phyloP scores from a whole-genome alignment of 176 grass and related monocot genomes.

The Raddia distichophylla region DNA sequence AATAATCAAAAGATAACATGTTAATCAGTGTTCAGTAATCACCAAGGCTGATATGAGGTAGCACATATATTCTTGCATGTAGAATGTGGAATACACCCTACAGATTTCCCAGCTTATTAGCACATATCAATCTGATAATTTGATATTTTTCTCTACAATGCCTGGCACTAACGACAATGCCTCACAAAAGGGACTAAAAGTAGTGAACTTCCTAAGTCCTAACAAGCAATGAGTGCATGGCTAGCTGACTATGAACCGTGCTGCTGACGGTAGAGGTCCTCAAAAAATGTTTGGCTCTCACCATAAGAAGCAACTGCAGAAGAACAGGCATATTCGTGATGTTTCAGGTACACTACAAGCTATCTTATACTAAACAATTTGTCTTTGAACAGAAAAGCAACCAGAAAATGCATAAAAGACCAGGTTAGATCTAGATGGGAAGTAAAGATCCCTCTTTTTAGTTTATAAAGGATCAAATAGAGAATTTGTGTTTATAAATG shows the following conservation, averaged over 20 bases:
- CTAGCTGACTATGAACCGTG: neutral
- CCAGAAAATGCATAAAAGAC: neutral
- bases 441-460: slow-evolving; percentile 18
- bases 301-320: slow-evolving; percentile 9
- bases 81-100: neutral
- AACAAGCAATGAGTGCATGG: neutral
- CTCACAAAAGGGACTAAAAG: neutral
- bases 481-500: neutral
- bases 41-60: neutral
- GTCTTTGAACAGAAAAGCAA: slow-evolving; percentile 1
- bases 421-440: neutral
- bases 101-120: neutral
- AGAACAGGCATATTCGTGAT: neutral
- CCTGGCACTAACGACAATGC: neutral
- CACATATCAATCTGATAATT: neutral
- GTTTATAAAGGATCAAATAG: neutral
- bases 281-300: neutral
- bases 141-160: neutral
- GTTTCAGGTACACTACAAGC: neutral
- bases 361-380: neutral
- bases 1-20: slow-evolving; percentile 9
- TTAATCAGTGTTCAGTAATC: neutral
- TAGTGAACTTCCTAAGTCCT: slow-evolving; percentile 4
- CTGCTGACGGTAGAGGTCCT: neutral
- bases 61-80: neutral